Base-by-base conservation (phyloP, 768 basidiomycete genomes). In the Boletus insuetus region DNA sequence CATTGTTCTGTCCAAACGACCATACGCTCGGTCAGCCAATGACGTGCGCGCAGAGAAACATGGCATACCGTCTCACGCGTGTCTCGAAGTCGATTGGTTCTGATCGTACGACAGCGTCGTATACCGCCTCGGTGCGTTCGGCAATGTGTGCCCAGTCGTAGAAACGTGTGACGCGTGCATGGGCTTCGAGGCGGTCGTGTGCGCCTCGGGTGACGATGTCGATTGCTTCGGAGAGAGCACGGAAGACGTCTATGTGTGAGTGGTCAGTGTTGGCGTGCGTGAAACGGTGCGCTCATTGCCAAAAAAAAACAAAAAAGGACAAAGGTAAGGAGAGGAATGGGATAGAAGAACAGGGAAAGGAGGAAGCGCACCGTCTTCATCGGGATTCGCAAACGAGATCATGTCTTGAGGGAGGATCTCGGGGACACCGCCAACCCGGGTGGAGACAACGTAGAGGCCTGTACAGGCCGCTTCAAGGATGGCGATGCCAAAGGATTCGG, bases 401-500 rank as follows among this genome's bases (percentile, higher is more conserved):
- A 98, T 91, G 61, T 96, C 92, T 54, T 85, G 76, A 0, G 97
- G 97, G 14, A 99, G 75, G 51, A 98, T 89, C 70, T 98, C 97
- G 0, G 96, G 93, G 0, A 98, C 91, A 1, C 97, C 97, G 0
- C 97, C 97, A 0, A 98, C 96, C 42, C 86, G 84, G 0, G 97
- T 98, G 40, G 87, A 87, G 46, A 98, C 96, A 47, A 98, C 89
- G 66, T 96, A 96, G 16, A 98, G 78, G 1, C 97, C 96, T 0
- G 93, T 85, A 59, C 91, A 95, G 0, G 97, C 97, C 0, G 96
- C 97, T 75, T 99, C 97, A 41, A 99, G 81, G 59, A 96, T 94
- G n/a, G 90, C 91, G 60, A 96, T 98, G 0, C 97, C 96, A 61
- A 98, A 99, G 0, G 97, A 83, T 69, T 98, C 97, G 1, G 96